Evolutionary conservation across 805 yeast genomes (phyloP), one percentile per base, ranked within the genome.

Genomic region (Maudiozyma barnettii): DNA sequence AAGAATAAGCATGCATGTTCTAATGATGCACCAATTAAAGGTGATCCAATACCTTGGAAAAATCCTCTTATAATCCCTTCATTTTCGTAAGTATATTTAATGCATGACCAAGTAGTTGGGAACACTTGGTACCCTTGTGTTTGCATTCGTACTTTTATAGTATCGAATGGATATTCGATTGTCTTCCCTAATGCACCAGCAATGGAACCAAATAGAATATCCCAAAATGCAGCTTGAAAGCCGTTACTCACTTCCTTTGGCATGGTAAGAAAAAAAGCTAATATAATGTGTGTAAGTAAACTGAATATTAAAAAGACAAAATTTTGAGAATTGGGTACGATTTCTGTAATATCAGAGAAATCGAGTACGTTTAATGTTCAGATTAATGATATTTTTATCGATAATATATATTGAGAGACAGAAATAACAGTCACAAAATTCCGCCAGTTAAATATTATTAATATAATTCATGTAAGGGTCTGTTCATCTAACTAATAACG

Each of bases 161-260:
- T 91, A 58, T 90, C 98, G 54, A 90, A 88, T 0, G 98, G 98
- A 57, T 81, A 90, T 64, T 90, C 98, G 13, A 90, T 76, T 29
- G 84, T 56, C 61, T 90, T 91, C 1, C 95, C 96, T 4, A 79
- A 64, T 47, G 87, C 82, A 14, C 98, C 98, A 0, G 96, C 72
- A 9, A 69, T 61, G 5, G 72, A 70, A 13, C 73, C 73, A 51
- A 59, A 63, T 5, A 65, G 41, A 14, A 69, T 60, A 46, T 69
- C 72, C 31, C 59, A 58, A 21, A 66, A 45, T 7, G 70, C 67
- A 14, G 49, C 18, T 5, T 21, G n/a, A 5, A 45, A 35, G 14
- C 40, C 44, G 5, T 20, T 26, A 16, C 21, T 20, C 9, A 16
- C 10, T 12, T 41, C 37, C 16, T 41, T 41, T 21, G 30, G 12